Evolutionary conservation across 164 flowering plant genomes (phyloP), one percentile per base, ranked within the genome.

Genomic region (Cinnamomum chago): DNA sequence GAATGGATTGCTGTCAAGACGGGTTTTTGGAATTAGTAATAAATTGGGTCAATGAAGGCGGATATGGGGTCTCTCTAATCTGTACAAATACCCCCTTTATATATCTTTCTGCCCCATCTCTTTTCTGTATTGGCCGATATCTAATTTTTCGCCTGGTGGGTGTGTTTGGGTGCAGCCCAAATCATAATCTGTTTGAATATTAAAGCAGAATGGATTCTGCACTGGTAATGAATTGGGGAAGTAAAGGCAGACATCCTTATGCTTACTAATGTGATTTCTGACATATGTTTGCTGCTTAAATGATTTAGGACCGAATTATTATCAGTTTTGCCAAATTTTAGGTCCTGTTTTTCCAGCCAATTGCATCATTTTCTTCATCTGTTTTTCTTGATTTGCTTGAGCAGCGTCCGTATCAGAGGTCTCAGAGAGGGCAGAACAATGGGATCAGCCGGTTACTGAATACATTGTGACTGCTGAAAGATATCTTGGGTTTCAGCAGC

Each of bases 371-470:
- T 50, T 64, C 23, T 58, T 55, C 58, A 40, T 2, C 22, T 40
- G 12, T 2, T 58, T 2, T 58, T 15, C 22, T 70, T 76, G 17
- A 9, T 62, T 30, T 9, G 1, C 10, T 50, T 58, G 68, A 69
- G 27, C 80, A 94, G 97, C 95, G 11, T 79, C 91, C 50, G 91
- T 90, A 68, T 87, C 80, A 25, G 94, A 95, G 74, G 97, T 95
- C 65, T 77, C 71, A 22, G 92, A 90, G 75, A 83, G 97, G 51
- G 97, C 97, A 17, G 82, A 82, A 9, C 92, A 86, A 75, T 95
- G 99, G 99, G 99, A 95, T 73, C 98, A 95, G 73, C 85, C 92
- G 52, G 90, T 86, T 47, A 40, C 84, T 2, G 94, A 88, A n/a
- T 95, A 95, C 78, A 78, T 95, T 55, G 85, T 83, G 12, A 79